Evolutionary conservation across 108 stramenopile genomes (phyloP), one percentile per base, ranked within the genome.

Genomic region (Discostella stelligeroides): DNA sequence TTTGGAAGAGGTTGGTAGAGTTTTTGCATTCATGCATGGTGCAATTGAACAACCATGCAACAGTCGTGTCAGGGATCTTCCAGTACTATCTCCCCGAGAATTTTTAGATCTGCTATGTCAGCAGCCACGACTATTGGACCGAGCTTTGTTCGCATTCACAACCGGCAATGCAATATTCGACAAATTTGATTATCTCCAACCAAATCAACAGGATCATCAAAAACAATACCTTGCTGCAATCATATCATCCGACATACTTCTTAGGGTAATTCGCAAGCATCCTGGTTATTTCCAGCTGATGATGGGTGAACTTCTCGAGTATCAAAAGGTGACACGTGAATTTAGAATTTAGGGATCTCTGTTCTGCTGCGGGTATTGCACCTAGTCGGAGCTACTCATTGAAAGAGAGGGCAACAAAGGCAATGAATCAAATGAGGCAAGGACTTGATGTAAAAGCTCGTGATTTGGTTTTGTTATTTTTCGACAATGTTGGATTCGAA

Each of bases 401-500:
- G 37, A n/a, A n/a, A 30, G 1, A 15, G 11, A 18, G 59, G 28
- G 23, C 59, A 2, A 21, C 4, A 18, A 12, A 28, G 11, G 59
- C 21, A 2, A 20, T 60, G 30, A 37, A 28, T 3, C 29, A 60
- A 7, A 15, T 60, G 10, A 2, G 24, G 27, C 2, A 60, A 10
- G 59, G 59, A 15, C n/a, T 60, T 3, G 17, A 60, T 3, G 2
- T 60, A 1, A 30, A 17, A 11, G 2, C 30, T 11, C 59, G 30
- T 5, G 59, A 60, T 60, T 17, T 60, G 23, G 59, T 60, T 1
- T 9, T 60, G 2, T 10, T 60, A 37, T 20, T 37, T 17, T 27
- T 30, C 3, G 29, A 60, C 8, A 60, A 60, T 42, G 24, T 60
- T 11, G 59, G 59, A 1, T 60, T 60, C 29, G 37, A 60, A 37